phyloP scores from a whole-genome alignment of 1,139 yeast genomes.

The Candida smagusa region DNA sequence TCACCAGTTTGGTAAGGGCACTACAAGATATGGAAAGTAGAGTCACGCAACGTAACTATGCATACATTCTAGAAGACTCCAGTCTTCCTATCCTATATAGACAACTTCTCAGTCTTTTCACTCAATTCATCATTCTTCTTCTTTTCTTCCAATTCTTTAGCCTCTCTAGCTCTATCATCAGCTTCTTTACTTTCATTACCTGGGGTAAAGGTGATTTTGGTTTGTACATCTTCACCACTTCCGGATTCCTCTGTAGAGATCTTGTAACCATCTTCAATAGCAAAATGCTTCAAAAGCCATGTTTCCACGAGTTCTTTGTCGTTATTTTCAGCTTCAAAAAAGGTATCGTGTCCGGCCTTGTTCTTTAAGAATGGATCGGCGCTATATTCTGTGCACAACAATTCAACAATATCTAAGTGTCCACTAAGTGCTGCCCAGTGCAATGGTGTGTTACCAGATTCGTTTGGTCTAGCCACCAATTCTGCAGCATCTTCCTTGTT shows the following conservation, averaged over 20 bases:
- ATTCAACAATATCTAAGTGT: conserved; percentile 65
- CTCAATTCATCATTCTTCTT: conserved; percentile 14
- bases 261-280: conserved; percentile 60
- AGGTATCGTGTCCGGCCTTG: conserved; percentile 72
- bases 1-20: not conserved
- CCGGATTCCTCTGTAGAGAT: conserved; percentile 36
- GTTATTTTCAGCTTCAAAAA: conserved; percentile 83
- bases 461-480: conserved; percentile 59
- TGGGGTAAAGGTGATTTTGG: conserved; percentile 45
- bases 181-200: conserved; percentile 50
- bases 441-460: conserved; percentile 85
- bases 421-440: conserved; percentile 97
- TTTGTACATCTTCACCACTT: conserved; percentile 24
- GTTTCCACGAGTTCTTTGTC: conserved; percentile 63
- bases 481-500: conserved; percentile 40
- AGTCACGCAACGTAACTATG: not conserved
- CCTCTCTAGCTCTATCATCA: conserved; percentile 38
- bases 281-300: conserved; percentile 69
- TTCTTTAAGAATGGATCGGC: conserved; percentile 84
- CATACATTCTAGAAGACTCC: not conserved
- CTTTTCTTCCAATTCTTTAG: conserved; percentile 12
- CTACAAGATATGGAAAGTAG: not conserved
- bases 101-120: conserved; percentile 5
- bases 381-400: conserved; percentile 65
- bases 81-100: not conserved